Percentiles rank a stretch among this genome's conserved stretches.
phyloP scores from a whole-genome alignment of 371 early-diverging fungal genomes.

The Rhizomucor pusillus region DNA sequence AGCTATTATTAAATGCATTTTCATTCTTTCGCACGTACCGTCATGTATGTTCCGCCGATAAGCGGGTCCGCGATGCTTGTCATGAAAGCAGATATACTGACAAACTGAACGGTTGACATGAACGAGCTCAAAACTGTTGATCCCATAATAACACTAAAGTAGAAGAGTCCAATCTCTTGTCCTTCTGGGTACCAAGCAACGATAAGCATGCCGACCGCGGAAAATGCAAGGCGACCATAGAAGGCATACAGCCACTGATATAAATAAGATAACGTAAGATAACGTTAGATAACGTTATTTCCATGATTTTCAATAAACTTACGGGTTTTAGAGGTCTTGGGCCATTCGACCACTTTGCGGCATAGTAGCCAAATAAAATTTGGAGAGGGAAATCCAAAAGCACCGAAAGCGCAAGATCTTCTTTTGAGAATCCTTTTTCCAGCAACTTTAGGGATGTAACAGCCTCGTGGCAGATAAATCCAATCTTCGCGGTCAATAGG shows the following conservation, averaged over 20 bases:
- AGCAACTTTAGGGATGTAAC: conserved; percentile 91
- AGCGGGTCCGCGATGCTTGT: conserved; percentile 92
- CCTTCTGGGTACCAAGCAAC: conserved; percentile 78
- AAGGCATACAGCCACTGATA: conserved; percentile 89
- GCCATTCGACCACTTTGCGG: conserved; percentile 93
- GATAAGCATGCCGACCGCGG: conserved; percentile 80
- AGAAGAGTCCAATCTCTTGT: conserved; percentile 61
- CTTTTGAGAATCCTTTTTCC: conserved; percentile 93
- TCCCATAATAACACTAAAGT: conserved; percentile 80
- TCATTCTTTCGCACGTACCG: conserved; percentile 46
- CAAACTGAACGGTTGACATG: conserved; percentile 93
- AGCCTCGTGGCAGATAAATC: conserved; percentile 93
- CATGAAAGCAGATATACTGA: conserved; percentile 92
- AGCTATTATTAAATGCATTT: background rate
- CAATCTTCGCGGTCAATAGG: conserved; percentile 86
- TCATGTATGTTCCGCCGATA: conserved; percentile 99
- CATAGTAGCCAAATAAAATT: conserved; percentile 94
- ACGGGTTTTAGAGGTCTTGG: conserved; percentile 82
- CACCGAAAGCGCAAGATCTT: conserved; percentile 90
- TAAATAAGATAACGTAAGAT: background rate
- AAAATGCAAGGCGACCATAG: conserved; percentile 78
- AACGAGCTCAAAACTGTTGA: conserved; percentile 85
- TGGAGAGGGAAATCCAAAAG: conserved; percentile 96
- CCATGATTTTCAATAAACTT: conserved; percentile 19
- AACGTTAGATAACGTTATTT: background rate